A percentile compares a stretch with the other conserved stretches of the same genome.
These are phyloP conservation scores for Talaromyces proteolyticus DNA, from an alignment of 495 filamentous ascomycete species.

Conservation along the genomic window DNA sequence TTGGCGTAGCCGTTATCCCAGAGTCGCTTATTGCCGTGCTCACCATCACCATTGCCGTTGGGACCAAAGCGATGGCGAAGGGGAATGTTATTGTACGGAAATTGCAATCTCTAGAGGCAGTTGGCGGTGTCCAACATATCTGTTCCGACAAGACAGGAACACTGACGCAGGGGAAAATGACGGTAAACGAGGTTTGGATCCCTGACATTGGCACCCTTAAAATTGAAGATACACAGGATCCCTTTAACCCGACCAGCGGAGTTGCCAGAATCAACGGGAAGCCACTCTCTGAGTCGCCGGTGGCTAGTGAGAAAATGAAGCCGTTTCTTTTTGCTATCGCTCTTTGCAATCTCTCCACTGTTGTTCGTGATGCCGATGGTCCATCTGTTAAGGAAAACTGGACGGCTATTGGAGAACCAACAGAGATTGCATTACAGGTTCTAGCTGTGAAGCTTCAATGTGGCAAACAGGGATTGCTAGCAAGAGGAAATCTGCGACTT, in stretches of 20 bases:
- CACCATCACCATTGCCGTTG: conserved; percentile 64
- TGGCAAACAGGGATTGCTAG: conserved; percentile 49
- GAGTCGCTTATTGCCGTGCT: conserved; percentile 64
- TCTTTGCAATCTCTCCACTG: too few relatives aligned
- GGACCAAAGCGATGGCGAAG: conserved; percentile 65
- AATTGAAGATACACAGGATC: conserved; percentile 39
- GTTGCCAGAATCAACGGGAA: too few relatives aligned
- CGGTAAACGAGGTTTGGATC: conserved; percentile 67
- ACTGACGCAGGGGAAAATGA: conserved; percentile 62
- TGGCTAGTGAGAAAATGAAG: too few relatives aligned
- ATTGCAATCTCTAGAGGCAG: conserved; percentile 59
- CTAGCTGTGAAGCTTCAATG: conserved; percentile 58
- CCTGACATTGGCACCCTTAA: conserved; percentile 50
- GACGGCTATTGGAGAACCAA: conserved; percentile 61
- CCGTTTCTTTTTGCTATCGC: too few relatives aligned
- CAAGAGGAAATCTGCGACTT: too few relatives aligned
- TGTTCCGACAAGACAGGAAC: conserved; percentile 73
- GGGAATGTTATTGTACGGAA: conserved; percentile 65
- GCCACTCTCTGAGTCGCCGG: too few relatives aligned
- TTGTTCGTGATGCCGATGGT: too few relatives aligned
- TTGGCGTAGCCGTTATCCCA: conserved; percentile 66
- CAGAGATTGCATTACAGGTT: conserved; percentile 66
- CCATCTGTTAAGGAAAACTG: too few relatives aligned
- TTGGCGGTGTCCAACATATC: conserved; percentile 66
- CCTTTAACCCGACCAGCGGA: conserved; percentile 44